Base-by-base conservation (phyloP, 768 basidiomycete genomes). In the Trametes cinnabarina region DNA sequence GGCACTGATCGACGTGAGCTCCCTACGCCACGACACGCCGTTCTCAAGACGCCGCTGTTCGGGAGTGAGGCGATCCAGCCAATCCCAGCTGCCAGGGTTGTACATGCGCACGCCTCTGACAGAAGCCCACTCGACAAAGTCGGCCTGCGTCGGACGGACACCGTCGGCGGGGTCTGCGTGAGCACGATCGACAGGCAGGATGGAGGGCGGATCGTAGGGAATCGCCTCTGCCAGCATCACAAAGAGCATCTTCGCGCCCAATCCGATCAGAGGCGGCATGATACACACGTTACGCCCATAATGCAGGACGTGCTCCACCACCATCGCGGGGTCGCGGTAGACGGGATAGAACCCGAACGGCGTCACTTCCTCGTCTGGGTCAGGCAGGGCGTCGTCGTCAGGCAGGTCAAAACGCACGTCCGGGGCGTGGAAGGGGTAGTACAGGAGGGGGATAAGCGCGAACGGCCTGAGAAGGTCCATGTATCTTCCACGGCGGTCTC, bases 231-330 rank as follows among this genome's bases (percentile, higher is more conserved):
- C 74, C 19, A 83, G 80, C 10, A 84, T 74, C 46, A 87, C 78
- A 71, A 81, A 90, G 32, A 88, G 68, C 9, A 88, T 76, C 37
- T 82, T 85, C 0, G 88, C 88, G 0, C 87, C 81, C 30, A 76
- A 65, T 23, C 83, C 72, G 17, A 81, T 74, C 8, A 82, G 78
- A 0, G 87, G 86, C 1, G 68, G 44, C 46, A 63, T 53, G 47
- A 75, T 59, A 44, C 48, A 47, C 48, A 72, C 46, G n/a, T 40
- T 26, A 14, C 65, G 51, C 26, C 43, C 59, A 52, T 50, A 71
- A 55, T 71, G 70, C 20, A 50, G 17, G 20, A 65, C 37, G 17
- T 32, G 23, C 7, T 69, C 23, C 32, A 53, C 58, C 28, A 63
- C 50, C 40, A 55, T 44, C 19, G 59, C 55, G 10, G 63, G 66